Percentiles rank a stretch among this genome's conserved stretches.
Conservation (phyloP, 225 moss, liverwort and hornwort genomes). For the Physcomitrellopsis africana region DNA sequence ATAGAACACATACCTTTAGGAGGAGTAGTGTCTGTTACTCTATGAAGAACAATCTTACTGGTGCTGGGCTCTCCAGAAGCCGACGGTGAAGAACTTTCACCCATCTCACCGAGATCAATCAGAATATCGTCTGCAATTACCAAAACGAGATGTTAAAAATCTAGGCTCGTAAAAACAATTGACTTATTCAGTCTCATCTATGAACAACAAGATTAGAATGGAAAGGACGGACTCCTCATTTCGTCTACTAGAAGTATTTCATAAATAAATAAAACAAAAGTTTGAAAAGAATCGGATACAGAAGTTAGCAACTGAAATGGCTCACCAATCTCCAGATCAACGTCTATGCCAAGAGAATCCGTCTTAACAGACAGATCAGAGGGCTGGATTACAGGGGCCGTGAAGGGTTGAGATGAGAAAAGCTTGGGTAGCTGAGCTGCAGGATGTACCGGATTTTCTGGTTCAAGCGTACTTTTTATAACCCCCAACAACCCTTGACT, state of each 20-base stretch:
- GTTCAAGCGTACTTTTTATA: slow-evolving; percentile 77
- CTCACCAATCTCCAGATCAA: slow-evolving; percentile 71
- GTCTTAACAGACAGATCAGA: slow-evolving; percentile 54
- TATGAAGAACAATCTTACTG: slow-evolving; percentile 64
- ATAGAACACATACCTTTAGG: slow-evolving; percentile 58
- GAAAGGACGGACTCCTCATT: neutral
- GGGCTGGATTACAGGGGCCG: slow-evolving; percentile 43
- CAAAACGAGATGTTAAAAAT: slow-evolving; percentile 11
- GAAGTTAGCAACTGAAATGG: slow-evolving; percentile 1
- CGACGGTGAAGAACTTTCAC: slow-evolving; percentile 39
- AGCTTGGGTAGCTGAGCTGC: slow-evolving; percentile 82
- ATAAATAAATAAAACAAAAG: neutral
- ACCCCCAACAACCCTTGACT: slow-evolving; percentile 81
- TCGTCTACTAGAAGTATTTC: neutral
- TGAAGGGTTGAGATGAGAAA: slow-evolving; percentile 72
- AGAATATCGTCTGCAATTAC: slow-evolving; percentile 75
- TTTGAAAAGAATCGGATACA: slow-evolving; percentile 1
- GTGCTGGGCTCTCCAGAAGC: slow-evolving; percentile 60
- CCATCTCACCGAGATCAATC: slow-evolving; percentile 66
- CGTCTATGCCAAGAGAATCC: slow-evolving; percentile 56
- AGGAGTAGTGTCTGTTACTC: slow-evolving; percentile 51
- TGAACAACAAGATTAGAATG: neutral
- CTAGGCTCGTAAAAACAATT: slow-evolving; percentile 5
- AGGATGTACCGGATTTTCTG: slow-evolving; percentile 53
- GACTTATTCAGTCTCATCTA: neutral